Evolutionary conservation across 73 alveolate genomes (phyloP), one percentile per base, ranked within the genome.

Genomic region (Diophrys sp.): DNA sequence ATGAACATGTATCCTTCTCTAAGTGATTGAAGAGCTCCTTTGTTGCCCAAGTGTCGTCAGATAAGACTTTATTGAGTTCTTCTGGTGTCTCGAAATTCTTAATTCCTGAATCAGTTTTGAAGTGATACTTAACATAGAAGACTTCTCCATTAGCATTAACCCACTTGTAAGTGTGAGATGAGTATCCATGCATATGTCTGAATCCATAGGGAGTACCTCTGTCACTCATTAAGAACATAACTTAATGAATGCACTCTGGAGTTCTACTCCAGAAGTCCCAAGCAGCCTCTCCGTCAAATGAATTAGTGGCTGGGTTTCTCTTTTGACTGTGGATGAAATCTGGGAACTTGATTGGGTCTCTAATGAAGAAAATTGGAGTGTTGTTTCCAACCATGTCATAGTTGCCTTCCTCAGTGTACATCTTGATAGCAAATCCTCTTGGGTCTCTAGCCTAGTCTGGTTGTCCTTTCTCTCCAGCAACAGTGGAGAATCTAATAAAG

Each of bases 191-290:
- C 97, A 92, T 92, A 28, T 84, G 86, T 82, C 98, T 85, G 88
- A 54, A 94, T 24, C 98, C 98, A 84, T 94, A 91, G 14, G 98
- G 98, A 34, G 97, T 92, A 32, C 98, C 98, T 89, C 98, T 89
- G 77, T 92, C 88, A 8, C 95, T 84, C 87, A 94, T 92, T 55
- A 94, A 85, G 74, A 89, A 80, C 29, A 96, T 89, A 18, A 94
- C 85, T 79, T 94, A 89, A 72, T 94, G 98, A 56, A 86, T 79
- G 33, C 95, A 75, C 80, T 94, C 98, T 24, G 98, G 98, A 55
- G 81, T 85, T 53, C 33, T 81, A 75, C 91, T 77, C 89, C 93
- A 87, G 93, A 94, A 94, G 77, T 94, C 98, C 97, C 97, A 94
- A 28, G 81, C 87, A 88, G 79, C 83, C 69, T 94, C 85, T 33